phyloP scores from a whole-genome alignment of 2,329 filamentous ascomycete genomes.

The Ceratocystiopsis minuta region DNA sequence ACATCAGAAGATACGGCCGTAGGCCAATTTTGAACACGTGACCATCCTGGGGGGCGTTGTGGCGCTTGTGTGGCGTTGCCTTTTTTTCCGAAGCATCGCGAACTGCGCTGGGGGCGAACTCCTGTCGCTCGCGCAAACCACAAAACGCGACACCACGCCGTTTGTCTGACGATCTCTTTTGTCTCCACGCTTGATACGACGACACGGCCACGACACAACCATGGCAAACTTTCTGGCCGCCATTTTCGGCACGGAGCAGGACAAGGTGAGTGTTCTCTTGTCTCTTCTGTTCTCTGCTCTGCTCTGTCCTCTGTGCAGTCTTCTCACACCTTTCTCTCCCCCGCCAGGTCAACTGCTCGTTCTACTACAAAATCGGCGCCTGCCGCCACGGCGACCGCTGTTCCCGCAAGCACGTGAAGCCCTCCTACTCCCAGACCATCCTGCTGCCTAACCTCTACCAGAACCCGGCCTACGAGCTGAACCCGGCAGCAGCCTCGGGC shows the following conservation, averaged over 20 bases:
- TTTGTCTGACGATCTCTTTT: too few relatives aligned
- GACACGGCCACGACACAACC: conserved; percentile 5
- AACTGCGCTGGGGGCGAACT: too few relatives aligned
- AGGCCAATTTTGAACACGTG: too few relatives aligned
- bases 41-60: too few relatives aligned
- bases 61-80: too few relatives aligned
- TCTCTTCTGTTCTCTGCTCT: not conserved
- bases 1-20: too few relatives aligned
- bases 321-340: not conserved
- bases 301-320: not conserved
- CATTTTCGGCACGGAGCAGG: conserved; percentile 98
- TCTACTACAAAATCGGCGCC: conserved; percentile 99
- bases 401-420: conserved; percentile 97
- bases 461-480: conserved; percentile 49
- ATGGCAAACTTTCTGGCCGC: conserved; percentile 99
- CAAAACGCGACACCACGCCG: too few relatives aligned
- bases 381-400: conserved; percentile 97
- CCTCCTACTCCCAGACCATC: conserved; percentile 92
- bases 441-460: conserved; percentile 98
- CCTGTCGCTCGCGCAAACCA: too few relatives aligned
- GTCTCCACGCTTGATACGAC: too few relatives aligned
- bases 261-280: conserved; percentile 40
- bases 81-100: too few relatives aligned
- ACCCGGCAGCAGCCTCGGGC: too few relatives aligned
- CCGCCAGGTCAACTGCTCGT: conserved; percentile 73